Conservation (phyloP, 768 basidiomycete genomes). For the Podaxis sp. region DNA sequence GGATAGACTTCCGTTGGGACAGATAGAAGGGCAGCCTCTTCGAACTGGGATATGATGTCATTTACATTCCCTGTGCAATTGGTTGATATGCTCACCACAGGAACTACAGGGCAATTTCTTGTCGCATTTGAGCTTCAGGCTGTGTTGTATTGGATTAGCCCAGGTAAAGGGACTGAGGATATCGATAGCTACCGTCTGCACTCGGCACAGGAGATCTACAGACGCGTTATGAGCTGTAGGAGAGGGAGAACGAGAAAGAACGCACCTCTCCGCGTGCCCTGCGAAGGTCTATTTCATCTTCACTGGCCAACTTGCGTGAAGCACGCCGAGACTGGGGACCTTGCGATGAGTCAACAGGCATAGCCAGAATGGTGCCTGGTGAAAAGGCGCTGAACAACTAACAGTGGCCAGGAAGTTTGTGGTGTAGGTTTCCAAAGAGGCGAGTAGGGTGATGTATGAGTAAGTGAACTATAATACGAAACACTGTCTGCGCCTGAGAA, state of each 20-base stretch:
- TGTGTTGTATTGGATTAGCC: slow-evolving; percentile 19
- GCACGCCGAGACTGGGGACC: slow-evolving; percentile 34
- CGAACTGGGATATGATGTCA: slow-evolving; percentile 32
- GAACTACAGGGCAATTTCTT: slow-evolving; percentile 59
- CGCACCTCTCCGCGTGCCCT: slow-evolving; percentile 47
- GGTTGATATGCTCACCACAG: slow-evolving; percentile 33
- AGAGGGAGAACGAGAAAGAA: slow-evolving; percentile 2
- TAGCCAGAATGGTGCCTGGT: slow-evolving; percentile 14
- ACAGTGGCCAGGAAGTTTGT: no score
- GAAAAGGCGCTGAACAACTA: neutral
- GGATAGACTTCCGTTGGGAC: slow-evolving; percentile 57
- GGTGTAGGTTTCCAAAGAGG: neutral
- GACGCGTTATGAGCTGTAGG: neutral
- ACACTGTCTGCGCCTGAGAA: neutral
- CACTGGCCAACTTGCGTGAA: slow-evolving; percentile 39
- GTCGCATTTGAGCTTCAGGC: slow-evolving; percentile 63
- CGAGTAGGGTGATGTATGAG: neutral
- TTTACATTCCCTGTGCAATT: neutral
- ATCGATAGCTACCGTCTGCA: slow-evolving; percentile 43
- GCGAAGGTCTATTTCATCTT: slow-evolving; percentile 42
- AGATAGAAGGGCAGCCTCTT: slow-evolving; percentile 58
- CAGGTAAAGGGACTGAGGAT: neutral
- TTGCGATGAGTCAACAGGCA: slow-evolving; percentile 38
- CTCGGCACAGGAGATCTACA: slow-evolving; percentile 55
- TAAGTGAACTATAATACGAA: neutral